Conservation (phyloP, 2,329 filamentous ascomycete species). For the Fusarium paranaense region DNA sequence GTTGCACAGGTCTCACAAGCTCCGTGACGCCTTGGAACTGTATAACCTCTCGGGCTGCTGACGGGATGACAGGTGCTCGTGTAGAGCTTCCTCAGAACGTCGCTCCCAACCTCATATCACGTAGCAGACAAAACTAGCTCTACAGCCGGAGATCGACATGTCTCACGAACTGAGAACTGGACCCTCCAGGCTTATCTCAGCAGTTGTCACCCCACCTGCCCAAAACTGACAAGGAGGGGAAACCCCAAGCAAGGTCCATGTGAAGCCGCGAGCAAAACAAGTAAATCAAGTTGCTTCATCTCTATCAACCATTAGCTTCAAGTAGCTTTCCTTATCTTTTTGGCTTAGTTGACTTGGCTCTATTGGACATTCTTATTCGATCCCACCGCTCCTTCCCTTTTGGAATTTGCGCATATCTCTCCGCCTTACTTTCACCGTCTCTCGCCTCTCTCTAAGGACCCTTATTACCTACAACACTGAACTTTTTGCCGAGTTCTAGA, state of each 20-base stretch:
- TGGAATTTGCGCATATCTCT: neutral
- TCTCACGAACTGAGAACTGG: constrained; percentile 4
- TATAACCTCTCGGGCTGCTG: neutral
- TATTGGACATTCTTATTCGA: neutral
- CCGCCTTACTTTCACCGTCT: neutral
- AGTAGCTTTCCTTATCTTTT: neutral
- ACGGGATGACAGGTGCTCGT: neutral
- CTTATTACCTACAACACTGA: neutral
- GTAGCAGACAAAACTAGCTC: neutral
- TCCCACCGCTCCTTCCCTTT: neutral
- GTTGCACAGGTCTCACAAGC: neutral
- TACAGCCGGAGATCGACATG: neutral
- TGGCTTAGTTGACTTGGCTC: neutral
- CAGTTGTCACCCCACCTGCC: constrained; percentile 39
- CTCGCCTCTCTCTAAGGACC: neutral
- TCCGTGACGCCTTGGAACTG: neutral
- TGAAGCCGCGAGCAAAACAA: constrained; percentile 3
- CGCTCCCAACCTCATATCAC: neutral
- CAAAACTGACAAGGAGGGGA: constrained; percentile 41
- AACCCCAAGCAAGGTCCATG: constrained; percentile 15
- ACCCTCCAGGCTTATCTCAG: constrained; percentile 40
- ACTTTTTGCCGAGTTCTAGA: neutral
- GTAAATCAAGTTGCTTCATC: constrained; percentile 3
- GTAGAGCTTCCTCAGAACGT: neutral
- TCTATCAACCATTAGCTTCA: constrained; percentile 11